Percentiles rank a stretch among this genome's conserved stretches.
Evolutionary conservation across 2,329 filamentous ascomycete species (phyloP).

Genomic region (Penicillium rolfsii): DNA sequence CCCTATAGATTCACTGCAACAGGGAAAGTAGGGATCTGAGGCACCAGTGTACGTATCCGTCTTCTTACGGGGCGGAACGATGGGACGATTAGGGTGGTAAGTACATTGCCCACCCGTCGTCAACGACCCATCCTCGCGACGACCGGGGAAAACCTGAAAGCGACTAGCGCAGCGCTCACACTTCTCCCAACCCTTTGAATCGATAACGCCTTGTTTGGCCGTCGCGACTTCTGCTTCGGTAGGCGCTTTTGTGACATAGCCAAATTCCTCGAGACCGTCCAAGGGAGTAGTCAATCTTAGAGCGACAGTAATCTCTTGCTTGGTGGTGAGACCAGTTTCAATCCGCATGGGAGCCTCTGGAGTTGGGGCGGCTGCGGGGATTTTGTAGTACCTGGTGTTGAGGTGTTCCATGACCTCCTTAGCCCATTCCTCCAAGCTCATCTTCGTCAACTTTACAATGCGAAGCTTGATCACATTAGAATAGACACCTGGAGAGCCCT

Average conservation of each 20-base stretch:
- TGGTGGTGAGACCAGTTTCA: conserved; percentile 68
- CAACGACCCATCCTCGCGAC: conserved; percentile 73
- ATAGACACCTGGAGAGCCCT: conserved; percentile 71
- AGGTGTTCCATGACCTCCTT: conserved; percentile 58
- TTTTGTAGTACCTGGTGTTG: conserved; percentile 42
- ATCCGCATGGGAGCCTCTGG: conserved; percentile 56
- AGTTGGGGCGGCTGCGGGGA: conserved; percentile 34
- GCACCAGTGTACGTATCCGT: conserved; percentile 60
- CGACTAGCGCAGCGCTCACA: conserved; percentile 85
- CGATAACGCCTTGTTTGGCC: conserved; percentile 66
- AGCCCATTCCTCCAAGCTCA: conserved; percentile 73
- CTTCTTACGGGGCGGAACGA: conserved; percentile 59
- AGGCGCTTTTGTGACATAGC: conserved; percentile 74
- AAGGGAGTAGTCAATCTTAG: conserved; percentile 67
- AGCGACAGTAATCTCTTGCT: conserved; percentile 70
- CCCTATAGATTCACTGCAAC: conserved; percentile 76
- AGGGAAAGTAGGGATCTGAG: conserved; percentile 69
- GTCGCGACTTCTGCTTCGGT: conserved; percentile 66
- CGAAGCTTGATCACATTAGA: conserved; percentile 80
- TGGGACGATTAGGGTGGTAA: conserved; percentile 76
- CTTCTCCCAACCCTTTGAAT: conserved; percentile 76
- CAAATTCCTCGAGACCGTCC: conserved; percentile 64
- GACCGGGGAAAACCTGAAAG: conserved; percentile 90
- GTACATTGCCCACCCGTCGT: conserved; percentile 77
- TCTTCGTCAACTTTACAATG: conserved; percentile 74